A percentile compares a stretch with the other conserved stretches of the same genome.
phyloP scores from a whole-genome alignment of 2,329 filamentous ascomycete species.

The Pleoardoris graminearum region DNA sequence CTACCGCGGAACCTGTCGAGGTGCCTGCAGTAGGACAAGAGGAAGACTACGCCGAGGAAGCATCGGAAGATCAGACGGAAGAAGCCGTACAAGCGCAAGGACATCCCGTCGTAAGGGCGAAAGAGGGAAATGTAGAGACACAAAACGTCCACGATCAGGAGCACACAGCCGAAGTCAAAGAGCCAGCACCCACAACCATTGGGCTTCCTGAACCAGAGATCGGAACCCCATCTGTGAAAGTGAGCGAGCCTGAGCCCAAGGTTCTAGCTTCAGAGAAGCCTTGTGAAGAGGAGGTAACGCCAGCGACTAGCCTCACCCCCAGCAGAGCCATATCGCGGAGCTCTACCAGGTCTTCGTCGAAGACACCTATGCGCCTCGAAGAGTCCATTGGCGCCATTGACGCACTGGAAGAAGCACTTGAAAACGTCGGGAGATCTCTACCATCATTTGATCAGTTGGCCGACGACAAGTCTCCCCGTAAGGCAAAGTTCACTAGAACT shows the following conservation, averaged over 20 bases:
- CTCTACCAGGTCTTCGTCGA: constrained; percentile 24
- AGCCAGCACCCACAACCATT: constrained; percentile 5
- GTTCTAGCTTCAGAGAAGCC: constrained; percentile 31
- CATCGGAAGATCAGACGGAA: constrained; percentile 10
- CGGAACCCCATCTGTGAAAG: constrained; percentile 21
- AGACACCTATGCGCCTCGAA: constrained; percentile 45
- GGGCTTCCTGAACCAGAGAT: constrained; percentile 9
- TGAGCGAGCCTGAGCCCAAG: constrained; percentile 34
- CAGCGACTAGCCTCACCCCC: constrained; percentile 24
- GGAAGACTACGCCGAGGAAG: constrained; percentile 5
- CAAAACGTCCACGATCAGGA: background rate
- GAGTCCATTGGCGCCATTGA: constrained; percentile 57
- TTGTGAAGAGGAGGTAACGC: constrained; percentile 27
- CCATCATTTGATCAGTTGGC: constrained; percentile 39
- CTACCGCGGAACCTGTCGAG: constrained; percentile 1
- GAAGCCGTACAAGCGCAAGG: background rate
- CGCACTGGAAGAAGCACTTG: constrained; percentile 56
- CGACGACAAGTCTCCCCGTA: constrained; percentile 36
- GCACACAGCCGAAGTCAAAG: background rate
- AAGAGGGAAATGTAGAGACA: background rate
- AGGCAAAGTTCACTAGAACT: constrained; percentile 16
- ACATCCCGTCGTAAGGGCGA: background rate
- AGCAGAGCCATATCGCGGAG: constrained; percentile 29
- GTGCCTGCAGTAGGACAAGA: constrained; percentile 5
- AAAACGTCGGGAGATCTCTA: constrained; percentile 50